Base-by-base conservation (phyloP, 768 basidiomycete species). In the Trametes meyenii region DNA sequence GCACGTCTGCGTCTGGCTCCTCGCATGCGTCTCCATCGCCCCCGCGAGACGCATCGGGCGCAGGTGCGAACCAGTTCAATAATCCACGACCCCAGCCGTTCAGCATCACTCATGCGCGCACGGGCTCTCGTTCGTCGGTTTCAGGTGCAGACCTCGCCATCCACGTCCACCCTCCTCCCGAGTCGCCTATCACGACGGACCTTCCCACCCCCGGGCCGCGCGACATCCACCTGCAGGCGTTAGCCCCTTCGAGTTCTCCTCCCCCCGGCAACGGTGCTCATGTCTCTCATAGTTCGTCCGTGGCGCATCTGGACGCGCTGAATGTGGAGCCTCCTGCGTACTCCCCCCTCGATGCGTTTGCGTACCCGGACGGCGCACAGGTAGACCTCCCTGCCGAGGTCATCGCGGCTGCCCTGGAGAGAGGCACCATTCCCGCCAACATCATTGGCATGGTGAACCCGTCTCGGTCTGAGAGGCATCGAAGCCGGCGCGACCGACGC, bases 321-420 rank as follows among this genome's bases (percentile, higher is more conserved):
- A 76, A 77, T 60, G 79, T 84, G 58, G 88, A 90, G 63, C 92
- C 92, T 21, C 93, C 93, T 24, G 90, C 89, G 17, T 94, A 94
- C 75, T 92, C 92, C 6, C 92, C 92, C n/a, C 75, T 94, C 69
- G 92, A 94, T 70, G 87, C 91, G n/a, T 90, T 80, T 67, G 82
- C 85, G 24, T 92, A 93, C 69, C 79, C 86, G 53, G 94, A 93
- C 43, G 95, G 94, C 33, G 92, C 96, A n/a, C 91, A 92, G 53
- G 87, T 96, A 50, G 93, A 97, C 74, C 79, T 97, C 36, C 95
- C 95, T 24, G 92, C 94, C 36, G 95, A 97, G 67, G 84, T 96
- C 59, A 94, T 97, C 67, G 84, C 92, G 23, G 92, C 92, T 49
- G 93, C 94, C 8, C 75, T 97, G 67, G 95, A 94, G 74, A 89